These are phyloP conservation scores for Xylariaceae sp. DNA, from an alignment of 2,329 filamentous ascomycete species.

Conservation along the genomic window DNA sequence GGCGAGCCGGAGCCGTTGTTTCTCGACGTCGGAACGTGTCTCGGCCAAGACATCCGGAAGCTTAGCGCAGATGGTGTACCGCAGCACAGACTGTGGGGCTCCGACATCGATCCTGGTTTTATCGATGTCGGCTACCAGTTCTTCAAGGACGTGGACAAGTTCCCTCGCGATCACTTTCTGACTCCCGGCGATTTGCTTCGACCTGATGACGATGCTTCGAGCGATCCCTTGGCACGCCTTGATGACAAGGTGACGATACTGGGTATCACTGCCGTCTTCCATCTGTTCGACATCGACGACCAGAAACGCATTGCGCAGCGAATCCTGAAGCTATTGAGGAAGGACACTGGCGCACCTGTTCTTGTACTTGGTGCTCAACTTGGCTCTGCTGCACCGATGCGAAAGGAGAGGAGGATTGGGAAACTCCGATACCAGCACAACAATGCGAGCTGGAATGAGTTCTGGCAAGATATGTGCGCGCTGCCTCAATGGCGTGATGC, in stretches of 20 bases:
- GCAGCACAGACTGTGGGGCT: conserved; percentile 28
- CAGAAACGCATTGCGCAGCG: conserved; percentile 28
- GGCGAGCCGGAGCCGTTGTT: conserved; percentile 27
- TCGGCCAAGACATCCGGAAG: conserved; percentile 41
- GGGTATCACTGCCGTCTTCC: conserved; percentile 34
- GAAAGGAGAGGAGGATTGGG: conserved; percentile 2
- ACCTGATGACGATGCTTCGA: conserved; percentile 15
- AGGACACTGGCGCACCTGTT: conserved; percentile 26
- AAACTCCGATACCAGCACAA: conserved; percentile 20
- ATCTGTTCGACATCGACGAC: conserved; percentile 36
- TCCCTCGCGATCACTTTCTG: conserved; percentile 33
- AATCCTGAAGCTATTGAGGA: conserved; percentile 27
- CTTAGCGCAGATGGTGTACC: conserved; percentile 35
- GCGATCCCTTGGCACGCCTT: conserved; percentile 31
- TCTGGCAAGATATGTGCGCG: conserved; percentile 22
- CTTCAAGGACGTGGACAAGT: conserved; percentile 35
- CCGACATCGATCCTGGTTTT: conserved; percentile 34
- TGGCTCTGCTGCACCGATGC: conserved; percentile 10
- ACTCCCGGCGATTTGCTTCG: conserved; percentile 30
- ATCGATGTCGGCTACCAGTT: conserved; percentile 39
- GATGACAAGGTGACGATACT: conserved; percentile 29
- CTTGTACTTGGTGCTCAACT: conserved; percentile 29
- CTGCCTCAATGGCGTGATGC: conserved; percentile 18
- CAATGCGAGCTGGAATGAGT: conserved; percentile 19
- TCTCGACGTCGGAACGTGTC: conserved; percentile 40